Evolutionary conservation across 805 yeast species (phyloP).

Genomic region (Ogataea dorogensis): DNA sequence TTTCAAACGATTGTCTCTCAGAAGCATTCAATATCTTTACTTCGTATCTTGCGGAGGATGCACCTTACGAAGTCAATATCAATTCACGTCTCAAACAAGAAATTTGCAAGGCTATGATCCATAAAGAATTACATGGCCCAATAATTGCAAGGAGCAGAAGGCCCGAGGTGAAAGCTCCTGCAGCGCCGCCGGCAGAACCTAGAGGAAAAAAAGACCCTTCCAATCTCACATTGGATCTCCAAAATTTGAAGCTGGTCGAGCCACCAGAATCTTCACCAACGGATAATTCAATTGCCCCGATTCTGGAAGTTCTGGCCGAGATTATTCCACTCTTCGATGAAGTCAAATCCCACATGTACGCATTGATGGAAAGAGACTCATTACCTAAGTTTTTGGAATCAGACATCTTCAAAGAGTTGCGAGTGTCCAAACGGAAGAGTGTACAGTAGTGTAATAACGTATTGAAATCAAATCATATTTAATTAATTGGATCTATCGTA

Average conservation of each 20-base stretch:
- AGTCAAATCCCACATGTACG: constrained; percentile 49
- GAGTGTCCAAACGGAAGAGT: constrained; percentile 10
- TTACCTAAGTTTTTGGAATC: constrained; percentile 63
- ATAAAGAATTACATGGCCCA: constrained; percentile 8
- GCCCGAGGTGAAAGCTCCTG: background rate
- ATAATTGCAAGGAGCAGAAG: background rate
- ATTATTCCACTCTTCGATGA: constrained; percentile 45
- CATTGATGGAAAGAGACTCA: constrained; percentile 71
- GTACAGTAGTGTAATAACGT: constrained; percentile 2
- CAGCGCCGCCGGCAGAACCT: background rate
- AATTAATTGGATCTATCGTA: constrained; percentile 73
- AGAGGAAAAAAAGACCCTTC: constrained; percentile 3
- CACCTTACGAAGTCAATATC: constrained; percentile 71
- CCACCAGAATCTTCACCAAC: constrained; percentile 33
- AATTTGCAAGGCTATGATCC: constrained; percentile 18
- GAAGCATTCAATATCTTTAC: constrained; percentile 64
- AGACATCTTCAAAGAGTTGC: constrained; percentile 36
- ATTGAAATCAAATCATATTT: constrained; percentile 13
- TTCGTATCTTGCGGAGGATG: constrained; percentile 60
- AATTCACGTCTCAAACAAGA: constrained; percentile 36
- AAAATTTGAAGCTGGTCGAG: constrained; percentile 7
- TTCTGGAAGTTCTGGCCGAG: constrained; percentile 37
- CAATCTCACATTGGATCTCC: constrained; percentile 10
- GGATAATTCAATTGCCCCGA: constrained; percentile 31
- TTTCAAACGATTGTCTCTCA: constrained; percentile 56